Conservation (phyloP, 805 yeast species). For the Henningerozyma blattae region DNA sequence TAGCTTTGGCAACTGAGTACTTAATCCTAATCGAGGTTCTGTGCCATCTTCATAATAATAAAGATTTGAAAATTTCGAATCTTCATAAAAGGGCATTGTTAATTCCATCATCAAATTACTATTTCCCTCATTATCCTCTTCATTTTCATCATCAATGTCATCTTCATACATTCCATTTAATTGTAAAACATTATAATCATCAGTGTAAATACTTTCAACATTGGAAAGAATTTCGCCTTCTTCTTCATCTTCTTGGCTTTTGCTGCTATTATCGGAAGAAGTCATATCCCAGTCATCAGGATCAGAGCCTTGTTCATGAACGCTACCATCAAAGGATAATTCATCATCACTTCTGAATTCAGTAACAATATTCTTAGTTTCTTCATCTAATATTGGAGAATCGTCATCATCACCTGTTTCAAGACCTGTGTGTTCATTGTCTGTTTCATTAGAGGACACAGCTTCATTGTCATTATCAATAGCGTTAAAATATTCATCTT, state of each 20-base stretch:
- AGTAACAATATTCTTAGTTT: slow-evolving; percentile 20
- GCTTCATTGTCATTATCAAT: slow-evolving; percentile 19
- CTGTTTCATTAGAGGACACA: slow-evolving; percentile 12
- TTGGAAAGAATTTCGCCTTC: too few relatives aligned
- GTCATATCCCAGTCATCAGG: slow-evolving; percentile 13
- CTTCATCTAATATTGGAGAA: slow-evolving; percentile 20
- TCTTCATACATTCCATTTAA: slow-evolving; percentile 12
- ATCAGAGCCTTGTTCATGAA: slow-evolving; percentile 23
- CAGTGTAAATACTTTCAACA: too few relatives aligned
- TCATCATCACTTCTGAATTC: slow-evolving; percentile 23
- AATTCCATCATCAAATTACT: slow-evolving; percentile 25
- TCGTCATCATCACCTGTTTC: slow-evolving; percentile 26
- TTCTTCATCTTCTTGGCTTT: slow-evolving; percentile 8
- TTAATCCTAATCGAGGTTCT: slow-evolving; percentile 22
- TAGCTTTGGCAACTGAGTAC: slow-evolving; percentile 23
- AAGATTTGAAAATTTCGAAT: slow-evolving; percentile 25
- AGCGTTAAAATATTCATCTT: slow-evolving; percentile 20
- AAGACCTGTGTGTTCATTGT: slow-evolving; percentile 20
- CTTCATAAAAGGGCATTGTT: slow-evolving; percentile 31
- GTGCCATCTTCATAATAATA: slow-evolving; percentile 23
- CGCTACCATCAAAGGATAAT: slow-evolving; percentile 23
- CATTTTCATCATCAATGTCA: slow-evolving; percentile 19
- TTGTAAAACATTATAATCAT: slow-evolving; percentile 14
- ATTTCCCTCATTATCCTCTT: slow-evolving; percentile 22
- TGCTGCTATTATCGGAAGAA: slow-evolving; percentile 1